Base-by-base conservation (phyloP, 73 alveolate species). In the Paraurostyla sp. region DNA sequence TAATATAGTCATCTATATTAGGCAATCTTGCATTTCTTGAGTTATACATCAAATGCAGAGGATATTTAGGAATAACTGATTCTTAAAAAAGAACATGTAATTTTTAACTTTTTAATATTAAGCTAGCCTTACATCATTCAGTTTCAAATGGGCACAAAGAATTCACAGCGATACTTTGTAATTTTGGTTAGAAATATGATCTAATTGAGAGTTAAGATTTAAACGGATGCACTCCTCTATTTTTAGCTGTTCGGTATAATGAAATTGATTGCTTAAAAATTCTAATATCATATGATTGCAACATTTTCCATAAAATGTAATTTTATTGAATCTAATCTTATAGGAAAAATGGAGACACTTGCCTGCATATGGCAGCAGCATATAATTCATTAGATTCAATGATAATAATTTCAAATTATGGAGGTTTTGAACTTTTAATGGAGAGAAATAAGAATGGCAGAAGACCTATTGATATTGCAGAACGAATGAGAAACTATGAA, bases 351-450 rank as follows among this genome's bases (percentile, higher is more conserved):
- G 95, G 90, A 0, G 92, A 82, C 65, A 51, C 92, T 30, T 83
- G 90, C 50, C 50, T 90, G 57, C 95, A 90, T 56, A 85, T 60
- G 15, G 92, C 92, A 15, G 89, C 95, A n/a, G 51, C 71, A 13
- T 90, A 78, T 41, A 86, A 90, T 56, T 81, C 95, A 9, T 52
- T 78, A n/a, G 85, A 90, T 36, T 50, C 82, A 4, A 65, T 90
- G 46, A 68, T 90, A 20, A 51, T 57, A 30, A 60, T 90, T 22
- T 69, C 90, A 35, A 40, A 50, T 29, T 76, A 68, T 33, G 92
- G 95, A 25, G 91, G 91, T 6, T 40, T 41, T 16, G 85, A 63
- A 25, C 46, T 87, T 4, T 36, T 59, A 22, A 42, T 65, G 46
- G 50, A 22, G 16, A 65, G 69, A 33, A 90, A 90, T 62, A 90